phyloP scores from a whole-genome alignment of 1,139 yeast species.

The Candida sojae region DNA sequence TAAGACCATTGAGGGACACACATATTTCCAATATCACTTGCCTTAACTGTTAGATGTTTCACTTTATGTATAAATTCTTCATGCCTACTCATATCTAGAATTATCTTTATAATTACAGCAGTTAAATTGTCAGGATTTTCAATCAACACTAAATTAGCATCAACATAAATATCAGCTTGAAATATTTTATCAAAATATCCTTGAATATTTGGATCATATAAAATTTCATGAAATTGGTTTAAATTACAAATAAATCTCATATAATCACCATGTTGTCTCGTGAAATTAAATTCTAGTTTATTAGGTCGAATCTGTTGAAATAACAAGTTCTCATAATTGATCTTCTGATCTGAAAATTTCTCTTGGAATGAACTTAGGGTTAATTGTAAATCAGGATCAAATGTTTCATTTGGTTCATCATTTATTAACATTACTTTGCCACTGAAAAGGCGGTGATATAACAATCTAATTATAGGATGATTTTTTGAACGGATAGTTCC shows the following conservation, averaged over 20 bases:
- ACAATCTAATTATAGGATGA: constrained; percentile 8
- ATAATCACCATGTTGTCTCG: constrained; percentile 32
- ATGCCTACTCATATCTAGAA: constrained; percentile 12
- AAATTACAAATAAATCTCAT: constrained; percentile 26
- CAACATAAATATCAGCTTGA: constrained; percentile 26
- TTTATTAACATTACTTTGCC: constrained; percentile 22
- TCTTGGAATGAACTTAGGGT: constrained; percentile 12
- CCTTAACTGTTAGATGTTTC: constrained; percentile 24
- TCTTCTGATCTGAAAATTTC: constrained; percentile 2
- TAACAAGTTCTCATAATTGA: constrained; percentile 12
- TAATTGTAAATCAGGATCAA: constrained; percentile 13
- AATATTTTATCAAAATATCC: constrained; percentile 21
- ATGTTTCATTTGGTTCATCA: constrained; percentile 11
- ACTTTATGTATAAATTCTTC: constrained; percentile 21
- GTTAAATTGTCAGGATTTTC: constrained; percentile 17
- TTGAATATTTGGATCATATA: constrained; percentile 13
- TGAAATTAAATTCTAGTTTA: constrained; percentile 27
- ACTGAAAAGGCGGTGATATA: constrained; percentile 24
- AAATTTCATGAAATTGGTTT: constrained; percentile 22
- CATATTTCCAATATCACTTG: constrained; percentile 41
- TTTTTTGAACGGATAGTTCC: not conserved
- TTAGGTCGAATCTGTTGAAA: constrained; percentile 27
- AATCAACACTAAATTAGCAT: constrained; percentile 27
- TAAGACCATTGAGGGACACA: constrained; percentile 36
- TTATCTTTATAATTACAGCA: constrained; percentile 14